Base-by-base conservation (phyloP, 345 rosid genomes). In the Citrus maxima region DNA sequence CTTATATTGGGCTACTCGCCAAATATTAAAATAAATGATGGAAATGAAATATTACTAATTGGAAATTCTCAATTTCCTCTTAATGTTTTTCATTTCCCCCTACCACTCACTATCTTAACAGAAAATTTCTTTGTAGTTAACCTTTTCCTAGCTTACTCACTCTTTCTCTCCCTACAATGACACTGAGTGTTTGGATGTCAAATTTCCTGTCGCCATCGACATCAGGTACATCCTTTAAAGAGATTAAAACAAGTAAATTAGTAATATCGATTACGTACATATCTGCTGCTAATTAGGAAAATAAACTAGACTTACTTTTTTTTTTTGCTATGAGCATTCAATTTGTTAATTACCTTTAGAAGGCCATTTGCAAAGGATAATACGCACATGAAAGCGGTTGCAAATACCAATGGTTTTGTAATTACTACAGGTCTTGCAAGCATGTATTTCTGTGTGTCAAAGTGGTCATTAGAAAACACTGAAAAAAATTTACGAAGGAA, bases 201-300 rank as follows among this genome's bases (percentile, higher is more conserved):
- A 74, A 82, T 28, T 77, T 55, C 49, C 64, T 75, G 62, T 86
- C 85, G 4, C 88, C 87, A 5, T 84, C 81, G 10, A 82, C 81
- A 61, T 86, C 89, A 42, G 87, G 87, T 37, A 84, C 78, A 70
- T 86, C 89, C 87, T 86, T 75, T 38, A 35, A 54, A 27, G 4
- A 24, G 3, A 56, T 13, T 51, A 35, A 32, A 72, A 9, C 7
- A 18, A 16, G 22, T 54, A 54, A 4, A 5, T 54, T 54, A 54
- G 58, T 54, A 18, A 12, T 46, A 46, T 46, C 18, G 1, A 46
- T 46, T 46, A 46, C 4, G 51, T 46, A 46, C 13, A 14, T 12
- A 35, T 35, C 7, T 35, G 51, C 51, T 42, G 16, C 51, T 42
- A 42, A 42, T 42, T 42, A 42, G 51, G 16, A 42, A 42, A 42